Evolutionary conservation across 2,329 filamentous ascomycete species (phyloP), one percentile per base, ranked within the genome.

Genomic region (Calonectria montana): DNA sequence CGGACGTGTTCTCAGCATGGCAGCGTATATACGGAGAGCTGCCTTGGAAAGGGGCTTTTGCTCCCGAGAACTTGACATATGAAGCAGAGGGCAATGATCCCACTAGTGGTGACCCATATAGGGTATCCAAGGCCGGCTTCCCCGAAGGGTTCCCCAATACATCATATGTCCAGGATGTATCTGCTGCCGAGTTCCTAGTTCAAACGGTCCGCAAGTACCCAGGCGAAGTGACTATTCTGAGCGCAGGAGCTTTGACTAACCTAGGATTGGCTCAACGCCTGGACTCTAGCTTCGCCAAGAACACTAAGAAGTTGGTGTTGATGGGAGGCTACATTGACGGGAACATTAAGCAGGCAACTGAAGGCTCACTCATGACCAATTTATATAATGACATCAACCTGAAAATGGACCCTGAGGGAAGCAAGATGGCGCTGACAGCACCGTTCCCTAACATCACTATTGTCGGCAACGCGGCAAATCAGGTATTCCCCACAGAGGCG

Each of bases 261-360:
- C 31, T 59, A 21, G 53, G 31, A 3, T 23, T 59, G 53, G 53
- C 53, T 7, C 53, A 59, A 35, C 53, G 53, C 7, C 35, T 59
- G 21, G 53, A 59, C 18, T 37, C 53, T 18, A 59, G 21, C 21
- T 59, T 59, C 37, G 53, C 53, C 2, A 39, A 59, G 31, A 59
- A 59, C 31, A 37, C 53, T 13, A 59, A 59, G 31, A 59, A 59
- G 35, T 25, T 37, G 35, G 53, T 59, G 31, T 21, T 59, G 53
- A 59, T 59, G 53, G 53, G 53, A 39, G 53, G 53, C 15, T 59
- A 59, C 35, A 59, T 59, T 16, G 53, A 59, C 35, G 53, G 53
- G 25, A 59, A 59, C 31, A 21, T 59, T 15, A 59, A 59, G 31
- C 53, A 59, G 18, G 53, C 53, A 9, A 59, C 53, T 6, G 29